Percentiles rank a stretch among this genome's conserved stretches.
Evolutionary conservation across 352 stramenopile genomes (phyloP).

Genomic region (Phytophthora pinifolia): DNA sequence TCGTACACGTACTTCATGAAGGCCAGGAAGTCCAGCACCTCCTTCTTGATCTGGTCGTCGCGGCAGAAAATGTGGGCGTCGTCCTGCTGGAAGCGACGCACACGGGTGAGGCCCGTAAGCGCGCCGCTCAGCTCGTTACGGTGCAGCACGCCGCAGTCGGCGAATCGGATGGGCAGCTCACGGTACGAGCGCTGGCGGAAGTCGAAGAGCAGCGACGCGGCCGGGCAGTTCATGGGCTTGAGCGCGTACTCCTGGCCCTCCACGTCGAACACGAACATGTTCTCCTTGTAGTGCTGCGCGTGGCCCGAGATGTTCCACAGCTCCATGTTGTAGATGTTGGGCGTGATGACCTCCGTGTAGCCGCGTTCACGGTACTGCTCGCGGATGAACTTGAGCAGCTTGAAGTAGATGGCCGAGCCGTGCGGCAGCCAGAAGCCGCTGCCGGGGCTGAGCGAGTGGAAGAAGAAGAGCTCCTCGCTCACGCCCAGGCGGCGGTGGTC

Average conservation of each 20-base stretch:
- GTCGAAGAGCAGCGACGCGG: constrained; percentile 98
- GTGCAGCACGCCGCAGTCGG: constrained; percentile 99
- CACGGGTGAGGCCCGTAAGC: constrained; percentile 96
- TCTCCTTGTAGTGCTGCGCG: constrained; percentile 97
- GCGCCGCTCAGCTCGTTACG: constrained; percentile 96
- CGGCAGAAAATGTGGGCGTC: constrained; percentile 99
- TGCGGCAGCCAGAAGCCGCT: constrained; percentile 97
- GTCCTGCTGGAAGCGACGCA: constrained; percentile 97
- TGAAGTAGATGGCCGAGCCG: constrained; percentile 97
- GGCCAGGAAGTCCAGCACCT: constrained; percentile 90
- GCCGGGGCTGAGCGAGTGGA: constrained; percentile 92
- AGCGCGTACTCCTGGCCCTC: constrained; percentile 94
- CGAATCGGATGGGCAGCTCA: constrained; percentile 96
- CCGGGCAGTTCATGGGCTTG: constrained; percentile 99
- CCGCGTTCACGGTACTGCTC: constrained; percentile 68
- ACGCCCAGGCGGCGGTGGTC: constrained; percentile 95
- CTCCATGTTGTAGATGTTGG: constrained; percentile 98
- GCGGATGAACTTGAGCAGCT: constrained; percentile 97
- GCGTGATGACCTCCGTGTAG: constrained; percentile 96
- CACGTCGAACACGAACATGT: constrained; percentile 99
- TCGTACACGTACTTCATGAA: constrained; percentile 99
- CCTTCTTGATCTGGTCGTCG: constrained; percentile 92
- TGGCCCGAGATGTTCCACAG: constrained; percentile 97
- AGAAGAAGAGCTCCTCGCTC: constrained; percentile 96
- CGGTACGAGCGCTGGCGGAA: constrained; percentile 94